Percentiles rank a stretch among this genome's conserved stretches.
Evolutionary conservation across 2,329 filamentous ascomycete species (phyloP).

Genomic region (Raffaelea arxii): DNA sequence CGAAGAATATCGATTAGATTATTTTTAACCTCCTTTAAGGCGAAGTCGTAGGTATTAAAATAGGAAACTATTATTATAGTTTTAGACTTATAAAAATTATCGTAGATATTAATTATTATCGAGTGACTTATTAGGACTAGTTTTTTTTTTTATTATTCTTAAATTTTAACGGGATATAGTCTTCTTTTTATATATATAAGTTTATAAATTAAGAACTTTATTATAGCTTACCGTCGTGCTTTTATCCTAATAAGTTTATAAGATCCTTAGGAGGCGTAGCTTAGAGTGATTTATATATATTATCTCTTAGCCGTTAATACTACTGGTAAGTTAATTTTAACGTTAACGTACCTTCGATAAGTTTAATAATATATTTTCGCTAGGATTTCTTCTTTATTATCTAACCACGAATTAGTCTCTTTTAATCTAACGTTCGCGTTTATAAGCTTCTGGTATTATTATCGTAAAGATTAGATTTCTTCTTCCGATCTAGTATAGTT

Average conservation of each 20-base stretch:
- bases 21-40: no score
- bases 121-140: no score
- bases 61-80: no score
- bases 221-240: slow-evolving; percentile 1
- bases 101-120: no score
- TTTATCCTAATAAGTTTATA: slow-evolving; percentile 1
- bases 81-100: no score
- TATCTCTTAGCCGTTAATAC: slow-evolving; percentile 4
- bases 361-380: slow-evolving; percentile 13
- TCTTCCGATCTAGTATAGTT: slow-evolving; percentile 15
- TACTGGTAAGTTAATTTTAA: neutral
- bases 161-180: no score
- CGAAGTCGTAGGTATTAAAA: no score
- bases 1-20: no score
- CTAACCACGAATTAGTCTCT: slow-evolving; percentile 29
- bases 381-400: slow-evolving; percentile 32
- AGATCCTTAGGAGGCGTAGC: slow-evolving; percentile 1
- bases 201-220: neutral
- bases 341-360: slow-evolving; percentile 2
- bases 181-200: no score
- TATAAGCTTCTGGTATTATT: slow-evolving; percentile 27
- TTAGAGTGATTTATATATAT: slow-evolving; percentile 1
- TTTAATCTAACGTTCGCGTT: slow-evolving; percentile 28
- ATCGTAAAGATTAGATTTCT: slow-evolving; percentile 21
- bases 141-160: no score